Base-by-base conservation (phyloP, 768 basidiomycete genomes). In the Cubamyces lactineus region DNA sequence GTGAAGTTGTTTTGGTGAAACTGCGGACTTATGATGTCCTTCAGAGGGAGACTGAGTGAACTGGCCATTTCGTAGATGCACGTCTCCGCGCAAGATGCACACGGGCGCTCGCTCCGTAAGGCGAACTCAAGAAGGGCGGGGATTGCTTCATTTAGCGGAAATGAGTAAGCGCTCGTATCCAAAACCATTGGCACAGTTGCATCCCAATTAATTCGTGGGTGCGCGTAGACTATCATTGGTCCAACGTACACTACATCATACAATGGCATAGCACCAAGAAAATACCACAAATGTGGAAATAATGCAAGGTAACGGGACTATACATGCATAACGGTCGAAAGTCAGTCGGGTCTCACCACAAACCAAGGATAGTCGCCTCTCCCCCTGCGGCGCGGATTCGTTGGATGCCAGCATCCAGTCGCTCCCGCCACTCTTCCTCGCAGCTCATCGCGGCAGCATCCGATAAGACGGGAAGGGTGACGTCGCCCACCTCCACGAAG, bases 1-100 rank as follows among this genome's bases (percentile, higher is more conserved):
- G 85, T 79, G 59, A 97, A 88, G 73, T 92, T 91, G 65, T 94
- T 92, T 74, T 98, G 96, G 75, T 97, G 94, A 72, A 97, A 96
- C 70, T 96, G 94, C 1, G 95, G 95, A 65, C 87, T 76, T 50
- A 98, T 81, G 63, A 93, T 78, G 74, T 93, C 91, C 57, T 72
- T 69, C 47, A 77, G 71, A 12, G 74, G 72, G 61, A 71, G 70
- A 45, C 67, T 50, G 30, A 58, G 57, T 11, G 66, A 57, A 38
- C 67, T 55, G 57, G 63, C 57, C 63, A 67, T 65, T 62, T 60
- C 59, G 57, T 16, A 34, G 45, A n/a, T 56, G 49, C 61, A 56
- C 43, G 57, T 59, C 49, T 16, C 57, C 28, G 57, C 15, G 51
- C 64, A 59, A 53, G 60, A 24, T 42, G 57, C 24, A n/a, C 48